phyloP scores from a whole-genome alignment of 352 stramenopile genomes.

The Phytophthora sansomeana region DNA sequence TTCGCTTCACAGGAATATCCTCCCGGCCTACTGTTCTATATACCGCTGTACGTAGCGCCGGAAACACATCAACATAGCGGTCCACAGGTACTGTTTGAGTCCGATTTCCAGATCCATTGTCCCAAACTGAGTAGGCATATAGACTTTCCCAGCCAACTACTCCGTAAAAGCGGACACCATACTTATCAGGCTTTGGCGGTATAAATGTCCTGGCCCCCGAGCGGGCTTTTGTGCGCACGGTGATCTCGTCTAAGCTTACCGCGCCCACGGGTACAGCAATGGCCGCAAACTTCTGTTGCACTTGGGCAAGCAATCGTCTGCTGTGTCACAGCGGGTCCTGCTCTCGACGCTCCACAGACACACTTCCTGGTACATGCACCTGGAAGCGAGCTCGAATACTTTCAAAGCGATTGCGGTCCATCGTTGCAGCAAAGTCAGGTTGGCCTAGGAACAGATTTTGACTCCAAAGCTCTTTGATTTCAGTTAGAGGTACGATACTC shows the following conservation, averaged over 20 bases:
- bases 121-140: conserved; percentile 7
- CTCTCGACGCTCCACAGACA: not conserved
- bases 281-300: not conserved
- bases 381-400: conserved; percentile 9
- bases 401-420: conserved; percentile 9
- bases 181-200: conserved; percentile 7
- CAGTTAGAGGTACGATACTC: not conserved
- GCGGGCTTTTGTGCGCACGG: not conserved
- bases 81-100: not conserved
- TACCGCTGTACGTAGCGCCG: conserved; percentile 1
- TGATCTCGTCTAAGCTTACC: conserved; percentile 17
- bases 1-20: not conserved
- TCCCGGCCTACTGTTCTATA: conserved; percentile 1
- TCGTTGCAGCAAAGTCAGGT: conserved; percentile 2
- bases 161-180: conserved; percentile 2
- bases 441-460: conserved; percentile 8
- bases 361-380: not conserved
- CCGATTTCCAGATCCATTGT: not conserved
- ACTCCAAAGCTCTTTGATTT: conserved; percentile 12
- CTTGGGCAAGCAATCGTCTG: not conserved
- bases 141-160: conserved; percentile 7
- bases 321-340: conserved; percentile 10
- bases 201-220: not conserved
- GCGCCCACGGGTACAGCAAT: too few relatives aligned
- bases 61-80: conserved; percentile 1